Percentiles rank a stretch among this genome's conserved stretches.
These are phyloP conservation scores for Candida namnaoensis DNA, from an alignment of 805 yeast species.

Conservation along the genomic window DNA sequence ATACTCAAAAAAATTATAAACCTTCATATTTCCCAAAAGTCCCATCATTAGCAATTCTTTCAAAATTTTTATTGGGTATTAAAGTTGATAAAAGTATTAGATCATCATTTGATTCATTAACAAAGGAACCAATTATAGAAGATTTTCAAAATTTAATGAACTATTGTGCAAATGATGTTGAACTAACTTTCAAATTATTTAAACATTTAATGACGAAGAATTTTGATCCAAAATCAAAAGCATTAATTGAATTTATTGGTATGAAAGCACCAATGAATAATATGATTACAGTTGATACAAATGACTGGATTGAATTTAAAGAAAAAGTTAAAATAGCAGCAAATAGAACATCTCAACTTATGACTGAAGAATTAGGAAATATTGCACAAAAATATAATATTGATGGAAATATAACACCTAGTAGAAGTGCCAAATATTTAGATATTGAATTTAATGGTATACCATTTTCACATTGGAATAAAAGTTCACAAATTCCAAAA, in stretches of 20 bases:
- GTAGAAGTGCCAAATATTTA: no score
- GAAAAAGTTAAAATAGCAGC: neutral
- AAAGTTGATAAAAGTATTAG: conserved; percentile 60
- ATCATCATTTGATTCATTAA: conserved; percentile 46
- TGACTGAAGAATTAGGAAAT: no score
- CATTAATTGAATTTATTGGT: neutral
- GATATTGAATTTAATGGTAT: no score
- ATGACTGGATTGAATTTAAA: neutral
- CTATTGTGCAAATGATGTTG: conserved; percentile 80
- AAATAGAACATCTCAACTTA: no score
- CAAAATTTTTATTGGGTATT: conserved; percentile 22
- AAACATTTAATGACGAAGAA: conserved; percentile 4
- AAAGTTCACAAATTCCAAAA: neutral
- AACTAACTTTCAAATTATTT: conserved; percentile 59
- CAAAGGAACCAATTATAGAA: conserved; percentile 41
- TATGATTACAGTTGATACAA: neutral
- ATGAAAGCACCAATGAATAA: neutral
- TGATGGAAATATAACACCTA: no score
- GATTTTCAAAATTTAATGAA: conserved; percentile 51
- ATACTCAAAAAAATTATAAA: neutral
- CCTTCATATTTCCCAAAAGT: no score
- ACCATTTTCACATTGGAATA: no score
- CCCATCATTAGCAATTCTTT: conserved; percentile 3
- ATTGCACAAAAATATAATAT: no score
- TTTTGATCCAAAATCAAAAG: no score